Percentiles rank a stretch among this genome's conserved stretches.
Conservation (phyloP, 768 basidiomycete genomes). For the Brasilioporus rufonigricans region DNA sequence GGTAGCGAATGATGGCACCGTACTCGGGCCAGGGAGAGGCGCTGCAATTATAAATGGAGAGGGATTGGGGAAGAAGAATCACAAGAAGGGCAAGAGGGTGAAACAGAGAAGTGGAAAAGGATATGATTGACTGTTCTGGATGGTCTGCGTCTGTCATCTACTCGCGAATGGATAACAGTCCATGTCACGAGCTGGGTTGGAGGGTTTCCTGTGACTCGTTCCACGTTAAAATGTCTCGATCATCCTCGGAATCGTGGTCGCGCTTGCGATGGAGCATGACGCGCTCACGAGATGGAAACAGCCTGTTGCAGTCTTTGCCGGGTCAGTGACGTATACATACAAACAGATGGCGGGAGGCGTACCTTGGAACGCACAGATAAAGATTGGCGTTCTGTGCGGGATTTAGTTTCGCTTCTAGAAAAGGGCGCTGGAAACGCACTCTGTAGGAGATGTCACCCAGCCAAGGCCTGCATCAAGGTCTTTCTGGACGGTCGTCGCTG, state of each 20-base stretch:
- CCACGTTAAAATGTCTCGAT: conserved; percentile 66
- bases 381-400: conserved; percentile 66
- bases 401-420: conserved; percentile 1
- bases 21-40: conserved; percentile 40
- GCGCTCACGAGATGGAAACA: conserved; percentile 69
- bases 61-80: conserved; percentile 68
- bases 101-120: conserved; percentile 94
- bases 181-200: not conserved
- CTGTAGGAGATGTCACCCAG: conserved; percentile 60
- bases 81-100: conserved; percentile 75
- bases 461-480: conserved; percentile 53
- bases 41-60: conserved; percentile 41
- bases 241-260: conserved; percentile 62
- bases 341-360: not conserved
- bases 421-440: conserved; percentile 42
- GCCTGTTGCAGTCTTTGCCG: conserved; percentile 57
- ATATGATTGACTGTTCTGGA: conserved; percentile 56
- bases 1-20: conserved; percentile 77
- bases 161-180: not conserved
- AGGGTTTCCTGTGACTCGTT: conserved; percentile 43
- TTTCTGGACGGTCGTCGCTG: conserved; percentile 54
- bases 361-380: conserved; percentile 70
- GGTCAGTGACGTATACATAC: not conserved
- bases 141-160: not conserved
- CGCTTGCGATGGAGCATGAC: conserved; percentile 70